phyloP scores from a whole-genome alignment of 768 basidiomycete genomes.

The Tricholoma flavovirens region DNA sequence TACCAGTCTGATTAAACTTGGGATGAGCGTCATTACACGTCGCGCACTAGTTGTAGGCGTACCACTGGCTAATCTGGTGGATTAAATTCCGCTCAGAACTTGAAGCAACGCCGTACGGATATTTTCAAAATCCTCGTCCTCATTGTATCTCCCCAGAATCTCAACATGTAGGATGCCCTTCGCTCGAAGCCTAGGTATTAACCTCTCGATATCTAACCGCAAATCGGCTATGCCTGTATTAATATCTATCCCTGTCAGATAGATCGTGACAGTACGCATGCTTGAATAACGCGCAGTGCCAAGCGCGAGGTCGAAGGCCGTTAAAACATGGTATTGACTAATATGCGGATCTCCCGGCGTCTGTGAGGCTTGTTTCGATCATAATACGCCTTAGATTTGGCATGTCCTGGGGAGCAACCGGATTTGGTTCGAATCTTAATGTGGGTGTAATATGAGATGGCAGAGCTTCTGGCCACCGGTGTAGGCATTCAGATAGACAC shows the following conservation, averaged over 20 bases:
- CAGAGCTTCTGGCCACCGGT: too few species aligned
- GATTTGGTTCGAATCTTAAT: background rate
- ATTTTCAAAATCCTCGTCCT: background rate
- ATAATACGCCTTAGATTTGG: background rate
- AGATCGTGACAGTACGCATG: background rate
- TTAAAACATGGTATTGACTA: background rate
- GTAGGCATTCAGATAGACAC: too few species aligned
- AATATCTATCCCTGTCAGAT: background rate
- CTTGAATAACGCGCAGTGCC: background rate
- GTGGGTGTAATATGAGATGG: background rate
- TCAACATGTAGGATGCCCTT: background rate
- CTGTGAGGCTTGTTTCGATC: background rate
- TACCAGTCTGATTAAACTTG: too few species aligned
- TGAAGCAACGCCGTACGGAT: background rate
- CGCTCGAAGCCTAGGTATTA: background rate
- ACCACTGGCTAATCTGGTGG: too few species aligned
- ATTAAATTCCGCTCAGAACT: too few species aligned
- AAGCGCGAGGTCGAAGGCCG: background rate
- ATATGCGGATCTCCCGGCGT: background rate
- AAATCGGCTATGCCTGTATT: background rate
- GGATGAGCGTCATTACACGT: too few species aligned
- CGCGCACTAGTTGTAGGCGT: too few species aligned
- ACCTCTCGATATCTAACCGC: background rate
- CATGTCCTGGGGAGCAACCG: background rate
- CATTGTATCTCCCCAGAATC: background rate